These are phyloP conservation scores for Dactylellina cionopaga DNA, from an alignment of 2,329 filamentous ascomycete species.

Conservation along the genomic window DNA sequence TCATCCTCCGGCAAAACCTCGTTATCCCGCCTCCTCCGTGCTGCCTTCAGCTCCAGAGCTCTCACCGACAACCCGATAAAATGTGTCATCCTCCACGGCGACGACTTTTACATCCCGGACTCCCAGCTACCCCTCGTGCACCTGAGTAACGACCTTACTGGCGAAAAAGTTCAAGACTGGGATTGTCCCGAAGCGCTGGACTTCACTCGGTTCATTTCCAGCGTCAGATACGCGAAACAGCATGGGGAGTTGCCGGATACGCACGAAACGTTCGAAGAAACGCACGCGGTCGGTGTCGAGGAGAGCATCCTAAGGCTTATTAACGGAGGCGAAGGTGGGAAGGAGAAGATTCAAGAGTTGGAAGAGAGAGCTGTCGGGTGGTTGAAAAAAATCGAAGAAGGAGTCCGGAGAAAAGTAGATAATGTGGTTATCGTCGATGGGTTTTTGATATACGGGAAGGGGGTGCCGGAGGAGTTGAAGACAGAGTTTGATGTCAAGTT, in stretches of 20 bases:
- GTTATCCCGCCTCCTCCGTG: conserved; percentile 81
- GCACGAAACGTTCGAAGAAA: conserved; percentile 34
- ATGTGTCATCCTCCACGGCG: conserved; percentile 87
- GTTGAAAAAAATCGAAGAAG: conserved; percentile 57
- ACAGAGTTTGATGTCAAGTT: conserved; percentile 54
- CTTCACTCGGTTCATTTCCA: conserved; percentile 72
- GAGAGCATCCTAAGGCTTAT: conserved; percentile 25
- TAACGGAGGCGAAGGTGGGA: background rate
- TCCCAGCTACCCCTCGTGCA: conserved; percentile 65
- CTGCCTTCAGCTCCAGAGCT: conserved; percentile 66
- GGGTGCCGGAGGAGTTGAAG: conserved; percentile 51
- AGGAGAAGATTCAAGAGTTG: conserved; percentile 58
- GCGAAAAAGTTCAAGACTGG: conserved; percentile 79
- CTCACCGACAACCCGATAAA: conserved; percentile 63
- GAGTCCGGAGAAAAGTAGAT: conserved; percentile 51
- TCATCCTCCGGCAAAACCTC: conserved; percentile 97
- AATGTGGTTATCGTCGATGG: conserved; percentile 55
- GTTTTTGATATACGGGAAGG: conserved; percentile 55
- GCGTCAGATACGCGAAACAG: conserved; percentile 75
- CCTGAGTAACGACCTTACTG: conserved; percentile 63
- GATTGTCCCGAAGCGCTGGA: conserved; percentile 85
- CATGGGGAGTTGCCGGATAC: conserved; percentile 65
- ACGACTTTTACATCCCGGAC: conserved; percentile 93
- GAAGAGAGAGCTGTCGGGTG: conserved; percentile 54
- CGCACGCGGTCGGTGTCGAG: conserved; percentile 45